Evolutionary conservation across 1,284 basidiomycete species (phyloP), one percentile per base, ranked within the genome.

Genomic region (Leucoagaricus sp.): DNA sequence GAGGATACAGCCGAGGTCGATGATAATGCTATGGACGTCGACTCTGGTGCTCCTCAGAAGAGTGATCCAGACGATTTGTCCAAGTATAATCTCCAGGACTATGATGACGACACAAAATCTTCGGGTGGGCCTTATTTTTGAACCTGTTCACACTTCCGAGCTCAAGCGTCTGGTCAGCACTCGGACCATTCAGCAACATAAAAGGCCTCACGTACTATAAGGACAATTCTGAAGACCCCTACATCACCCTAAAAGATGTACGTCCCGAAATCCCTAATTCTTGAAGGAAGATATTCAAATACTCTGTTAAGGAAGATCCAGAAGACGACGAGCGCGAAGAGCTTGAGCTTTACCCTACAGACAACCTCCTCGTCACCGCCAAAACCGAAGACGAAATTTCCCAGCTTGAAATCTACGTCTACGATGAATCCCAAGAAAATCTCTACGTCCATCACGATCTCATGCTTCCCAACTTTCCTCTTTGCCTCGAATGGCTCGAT

Each of bases 401-500:
- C 0, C 94, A 97, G 64, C 84, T 99, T 58, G 97, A 99, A 72
- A 82, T 97, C 62, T 95, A 96, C 74, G 87, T 97, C 61, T 97
- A 96, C 74, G 94, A 96, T 72, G 94, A 97, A 66, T 80, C 85
- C 0, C 81, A 93, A 76, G 94, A 96, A 69, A 95, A 94, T 68
- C 83, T 99, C 29, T 99, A 96, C 70, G 92, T 93, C 26, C 97
- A 99, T 71, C 97, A 99, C 75, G 97, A 99, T 72, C 83, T 98
- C 67, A 93, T 99, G 87, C 85, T 99, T 15, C 96, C 96, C 57
- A 92, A 94, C 58, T 97, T 98, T 76, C 97, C 97, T 3, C 89
- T 99, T 58, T 98, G 96, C 67, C 89, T 99, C 58, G 97, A 99
- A 81, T 99, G 97, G 97, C 88, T 99, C 61, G 94, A 99, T 73